Base-by-base conservation (phyloP, 148 eudicot species). In the Spergularia bocconei region DNA sequence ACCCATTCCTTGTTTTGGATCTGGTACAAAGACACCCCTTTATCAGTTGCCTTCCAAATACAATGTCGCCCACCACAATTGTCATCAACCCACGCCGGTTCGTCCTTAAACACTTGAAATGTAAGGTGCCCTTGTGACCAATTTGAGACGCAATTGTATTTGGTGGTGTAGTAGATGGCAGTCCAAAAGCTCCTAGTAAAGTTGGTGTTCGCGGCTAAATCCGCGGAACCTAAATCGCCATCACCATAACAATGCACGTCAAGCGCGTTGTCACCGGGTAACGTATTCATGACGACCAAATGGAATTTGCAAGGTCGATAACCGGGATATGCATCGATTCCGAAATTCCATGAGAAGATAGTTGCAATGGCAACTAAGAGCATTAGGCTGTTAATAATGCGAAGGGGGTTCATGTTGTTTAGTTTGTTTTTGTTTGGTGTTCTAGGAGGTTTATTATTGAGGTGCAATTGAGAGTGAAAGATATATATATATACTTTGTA, bases 1-100 rank as follows among this genome's bases (percentile, higher is more conserved):
- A 55, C 41, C 47, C 7, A 75, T 5, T 7, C 19, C 38, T 64
- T 14, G 0, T 64, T 4, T 3, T 71, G 82, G 62, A 80, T 70
- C 4, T 70, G 70, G 11, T 62, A 80, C 76, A 75, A 70, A 67
- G 56, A 75, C 13, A 80, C 0, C 3, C 79, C 82, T 7, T 19
- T 38, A 63, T 75, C 13, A 13, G 60, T 47, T 2, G 79, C 76
- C 29, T 75, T 80, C 72, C 79, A 80, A 44, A 80, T 70, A 19
- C 82, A 80, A 64, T 80, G 82, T 55, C 79, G 57, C 12, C 82
- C 82, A 14, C 82, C 82, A 80, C 82, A 80, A 54, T 38, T 74
- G 4, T 44, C 0, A 25, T 80, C 82, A 16, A 75, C 16, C 25
- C 63, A 80, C 21, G 19, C 39, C 0, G 4, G 2, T 13, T 13